Evolutionary conservation across 2,329 filamentous ascomycete genomes (phyloP).

Genomic region (Aspergillus terreus): DNA sequence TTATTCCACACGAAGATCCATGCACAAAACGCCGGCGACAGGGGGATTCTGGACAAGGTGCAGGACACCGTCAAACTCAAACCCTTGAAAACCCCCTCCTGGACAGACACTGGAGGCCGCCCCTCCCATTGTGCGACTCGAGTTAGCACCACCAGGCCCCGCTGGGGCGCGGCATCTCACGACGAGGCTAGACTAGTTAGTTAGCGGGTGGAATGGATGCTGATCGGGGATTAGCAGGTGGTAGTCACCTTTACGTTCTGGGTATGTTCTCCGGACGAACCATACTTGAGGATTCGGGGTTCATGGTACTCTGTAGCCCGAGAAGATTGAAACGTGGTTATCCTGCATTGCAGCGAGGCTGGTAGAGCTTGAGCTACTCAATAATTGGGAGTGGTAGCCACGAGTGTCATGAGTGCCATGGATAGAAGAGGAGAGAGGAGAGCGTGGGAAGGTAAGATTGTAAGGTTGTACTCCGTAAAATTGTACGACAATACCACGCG

Average conservation of each 20-base stretch:
- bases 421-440: background rate
- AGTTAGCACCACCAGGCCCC: background rate
- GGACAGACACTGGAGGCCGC: too few relatives aligned
- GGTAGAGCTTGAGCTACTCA: too few relatives aligned
- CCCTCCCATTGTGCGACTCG: background rate
- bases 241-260: background rate
- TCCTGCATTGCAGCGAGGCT: too few relatives aligned
- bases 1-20: too few relatives aligned
- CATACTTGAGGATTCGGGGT: background rate
- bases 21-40: background rate
- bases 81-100: background rate
- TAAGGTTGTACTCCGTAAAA: background rate
- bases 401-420: too few relatives aligned
- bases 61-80: background rate
- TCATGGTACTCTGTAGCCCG: too few relatives aligned
- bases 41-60: background rate
- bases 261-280: background rate
- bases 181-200: background rate
- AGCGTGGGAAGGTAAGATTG: too few relatives aligned
- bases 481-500: background rate
- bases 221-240: conserved; percentile 8
- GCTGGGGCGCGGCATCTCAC: too few relatives aligned
- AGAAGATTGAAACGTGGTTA: too few relatives aligned
- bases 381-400: too few relatives aligned
- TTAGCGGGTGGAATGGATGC: conserved; percentile 8